Base-by-base conservation (phyloP, 495 filamentous ascomycete genomes). In the Penicillium lagena region DNA sequence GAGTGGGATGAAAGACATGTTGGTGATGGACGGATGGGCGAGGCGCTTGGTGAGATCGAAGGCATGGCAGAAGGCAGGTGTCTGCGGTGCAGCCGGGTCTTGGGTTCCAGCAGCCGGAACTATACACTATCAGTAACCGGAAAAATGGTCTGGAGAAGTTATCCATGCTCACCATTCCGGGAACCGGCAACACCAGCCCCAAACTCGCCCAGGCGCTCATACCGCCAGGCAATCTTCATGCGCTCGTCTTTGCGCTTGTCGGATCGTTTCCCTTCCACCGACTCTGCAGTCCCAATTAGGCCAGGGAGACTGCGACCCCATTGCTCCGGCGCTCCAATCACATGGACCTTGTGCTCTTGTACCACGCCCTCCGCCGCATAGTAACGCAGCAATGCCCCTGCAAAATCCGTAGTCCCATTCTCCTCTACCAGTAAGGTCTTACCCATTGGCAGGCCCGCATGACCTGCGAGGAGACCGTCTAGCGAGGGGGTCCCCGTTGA, bases 141-240 rank as follows among this genome's bases (percentile, higher is more conserved):
- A 36, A 44, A 17, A 17, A 22, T 6, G 29, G 44, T 29, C 14
- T 12, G 7, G 14, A 49, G 47, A 37, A 45, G 22, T 32, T 46
- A 27, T 39, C 12, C 41, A 50, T 40, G 45, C 63, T 60, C 58
- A 76, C 71, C 49, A 52, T 45, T 82, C 76, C 76, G 76, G 51
- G 74, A 70, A 37, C 71, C 72, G 34, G 73, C 72, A 42, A 70
- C 52, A 14, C 71, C 67, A 27, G 67, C 59, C 22, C 80, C 68
- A 67, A 79, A 75, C 43, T 85, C 81, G 15, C 89, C 85, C 49
- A 96, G 61, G 13, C 82, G 78, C 61, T 96, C 90, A 67, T 98
- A 98, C 63, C 93, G 72, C 93, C 93, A 98, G 9, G 93, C 93
- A 63, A 98, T 98, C 70, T 95, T 96, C 93, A 98, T 98, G 62